These are phyloP conservation scores for Kalmusia sp. DNA, from an alignment of 2,329 filamentous ascomycete genomes.

Conservation along the genomic window DNA sequence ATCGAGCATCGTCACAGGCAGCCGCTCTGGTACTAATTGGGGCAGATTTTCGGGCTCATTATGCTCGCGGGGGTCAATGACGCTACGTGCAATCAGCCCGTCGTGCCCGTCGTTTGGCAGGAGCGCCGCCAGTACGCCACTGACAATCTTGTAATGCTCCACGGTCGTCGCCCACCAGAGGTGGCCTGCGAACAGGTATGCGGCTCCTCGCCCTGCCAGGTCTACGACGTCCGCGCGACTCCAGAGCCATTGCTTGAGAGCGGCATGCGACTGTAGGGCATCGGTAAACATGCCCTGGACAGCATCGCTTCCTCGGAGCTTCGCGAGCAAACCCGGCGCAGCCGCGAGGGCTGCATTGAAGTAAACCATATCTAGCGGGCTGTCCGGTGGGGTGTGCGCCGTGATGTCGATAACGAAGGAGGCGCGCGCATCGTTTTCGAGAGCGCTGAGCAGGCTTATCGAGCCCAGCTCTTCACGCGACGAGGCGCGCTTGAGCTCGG, in stretches of 20 bases:
- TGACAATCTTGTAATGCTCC: conserved; percentile 35
- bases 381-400: conserved; percentile 11
- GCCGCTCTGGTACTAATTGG: conserved; percentile 1
- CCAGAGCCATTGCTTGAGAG: conserved; percentile 38
- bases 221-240: conserved; percentile 19
- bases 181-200: conserved; percentile 33
- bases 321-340: conserved; percentile 21
- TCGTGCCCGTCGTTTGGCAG: conserved; percentile 14
- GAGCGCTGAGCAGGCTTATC: conserved; percentile 26
- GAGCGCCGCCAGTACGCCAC: conserved; percentile 26
- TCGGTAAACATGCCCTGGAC: conserved; percentile 20
- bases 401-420: conserved; percentile 29
- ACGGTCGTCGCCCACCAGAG: conserved; percentile 36
- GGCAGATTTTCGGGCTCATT: conserved; percentile 54
- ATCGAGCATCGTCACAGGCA: background rate
- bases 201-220: conserved; percentile 14
- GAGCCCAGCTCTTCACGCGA: conserved; percentile 11
- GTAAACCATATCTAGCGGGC: conserved; percentile 28
- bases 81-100: background rate
- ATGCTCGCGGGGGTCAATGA: conserved; percentile 18
- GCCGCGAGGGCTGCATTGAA: conserved; percentile 31
- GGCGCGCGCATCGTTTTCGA: conserved; percentile 32
- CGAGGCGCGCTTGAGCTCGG: conserved; percentile 12
- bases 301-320: conserved; percentile 24
- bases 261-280: conserved; percentile 20